These are phyloP conservation scores for Euclidium syriacum DNA, from an alignment of 345 rosid species.

Conservation along the genomic window DNA sequence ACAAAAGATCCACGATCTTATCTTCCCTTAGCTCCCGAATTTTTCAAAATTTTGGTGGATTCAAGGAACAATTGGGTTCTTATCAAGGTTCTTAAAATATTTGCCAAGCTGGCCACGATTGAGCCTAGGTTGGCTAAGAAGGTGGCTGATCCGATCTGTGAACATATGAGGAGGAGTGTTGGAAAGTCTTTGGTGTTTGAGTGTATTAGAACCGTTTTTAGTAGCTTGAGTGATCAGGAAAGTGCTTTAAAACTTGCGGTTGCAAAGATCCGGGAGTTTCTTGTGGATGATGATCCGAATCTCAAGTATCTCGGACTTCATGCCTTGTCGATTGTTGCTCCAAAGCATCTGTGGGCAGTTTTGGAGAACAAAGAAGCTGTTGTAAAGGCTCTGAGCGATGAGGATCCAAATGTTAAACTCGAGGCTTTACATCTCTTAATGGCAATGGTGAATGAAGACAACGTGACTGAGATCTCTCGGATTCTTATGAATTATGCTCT, in stretches of 20 bases:
- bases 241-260: conserved; percentile 79
- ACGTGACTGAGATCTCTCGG: conserved; percentile 65
- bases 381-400: conserved; percentile 77
- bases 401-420: conserved; percentile 70
- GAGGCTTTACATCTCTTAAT: conserved; percentile 77
- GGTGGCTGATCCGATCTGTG: conserved; percentile 81
- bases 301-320: conserved; percentile 93
- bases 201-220: conserved; percentile 74
- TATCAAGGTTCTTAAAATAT: conserved; percentile 84
- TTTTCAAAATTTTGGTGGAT: conserved; percentile 74
- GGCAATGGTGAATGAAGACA: conserved; percentile 85
- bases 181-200: conserved; percentile 87
- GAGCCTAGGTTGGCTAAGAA: conserved; percentile 85
- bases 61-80: conserved; percentile 90
- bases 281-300: conserved; percentile 82
- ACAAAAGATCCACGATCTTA: conserved; percentile 63
- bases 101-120: conserved; percentile 60
- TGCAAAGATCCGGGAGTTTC: conserved; percentile 54
- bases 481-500: conserved; percentile 78
- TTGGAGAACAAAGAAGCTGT: conserved; percentile 85
- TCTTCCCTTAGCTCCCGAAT: conserved; percentile 85
- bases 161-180: conserved; percentile 74
- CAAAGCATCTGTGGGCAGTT: conserved; percentile 73
- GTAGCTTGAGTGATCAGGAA: conserved; percentile 81
- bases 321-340: conserved; percentile 61